Conservation (phyloP, 495 filamentous ascomycete species). For the Amorphotheca resinae region DNA sequence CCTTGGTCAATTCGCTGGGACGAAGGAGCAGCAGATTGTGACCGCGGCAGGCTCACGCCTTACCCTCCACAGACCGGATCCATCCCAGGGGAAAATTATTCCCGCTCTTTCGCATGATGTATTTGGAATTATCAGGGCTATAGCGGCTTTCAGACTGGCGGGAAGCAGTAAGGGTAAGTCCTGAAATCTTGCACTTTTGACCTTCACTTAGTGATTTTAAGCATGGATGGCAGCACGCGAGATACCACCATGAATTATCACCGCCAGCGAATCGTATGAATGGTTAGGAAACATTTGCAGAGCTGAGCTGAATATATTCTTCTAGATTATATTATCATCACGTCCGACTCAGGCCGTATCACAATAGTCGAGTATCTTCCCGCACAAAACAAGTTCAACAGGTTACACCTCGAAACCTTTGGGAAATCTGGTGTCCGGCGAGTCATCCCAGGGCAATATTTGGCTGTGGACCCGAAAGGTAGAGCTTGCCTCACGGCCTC, state of each 20-base stretch:
- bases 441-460: slow-evolving; percentile 88
- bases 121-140: slow-evolving; percentile 82
- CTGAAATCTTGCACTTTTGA: slow-evolving; percentile 28
- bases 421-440: slow-evolving; percentile 94
- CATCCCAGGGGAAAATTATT: slow-evolving; percentile 69
- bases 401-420: slow-evolving; percentile 91
- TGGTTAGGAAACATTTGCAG: slow-evolving; percentile 19
- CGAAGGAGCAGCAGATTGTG: slow-evolving; percentile 92
- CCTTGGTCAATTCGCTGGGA: slow-evolving; percentile 85
- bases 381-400: slow-evolving; percentile 73
- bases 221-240: slow-evolving; percentile 29
- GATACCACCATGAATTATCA: slow-evolving; percentile 15
- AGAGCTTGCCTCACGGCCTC: slow-evolving; percentile 88
- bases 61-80: slow-evolving; percentile 76
- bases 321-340: slow-evolving; percentile 91
- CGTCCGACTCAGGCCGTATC: slow-evolving; percentile 90
- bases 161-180: slow-evolving; percentile 94
- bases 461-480: slow-evolving; percentile 90
- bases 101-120: slow-evolving; percentile 83
- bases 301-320: slow-evolving; percentile 44
- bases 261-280: slow-evolving; percentile 5
- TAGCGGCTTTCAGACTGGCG: slow-evolving; percentile 80
- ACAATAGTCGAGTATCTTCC: slow-evolving; percentile 87
- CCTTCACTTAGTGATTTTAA: slow-evolving; percentile 90
- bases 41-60: slow-evolving; percentile 85